Base-by-base conservation (phyloP, 371 early-diverging fungal species). In the Syncephalis plumigaleata region DNA sequence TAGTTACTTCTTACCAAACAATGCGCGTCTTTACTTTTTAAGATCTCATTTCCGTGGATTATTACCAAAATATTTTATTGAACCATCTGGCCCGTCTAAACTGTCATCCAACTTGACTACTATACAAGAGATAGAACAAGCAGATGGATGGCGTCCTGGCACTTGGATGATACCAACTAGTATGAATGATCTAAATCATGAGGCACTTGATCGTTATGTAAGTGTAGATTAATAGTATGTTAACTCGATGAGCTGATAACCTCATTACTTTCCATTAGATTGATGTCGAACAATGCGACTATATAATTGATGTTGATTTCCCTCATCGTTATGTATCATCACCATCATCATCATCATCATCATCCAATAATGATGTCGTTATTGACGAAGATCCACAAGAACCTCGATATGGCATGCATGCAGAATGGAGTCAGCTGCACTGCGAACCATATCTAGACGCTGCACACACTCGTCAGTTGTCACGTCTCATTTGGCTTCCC, bases 1-100 rank as follows among this genome's bases (percentile, higher is more conserved):
- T 7, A 89, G 90, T 51, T 94, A 79, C 64, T 85, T 88, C 54
- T 59, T 94, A 18, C 93, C 90, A 0, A 58, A 63, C 18, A 70
- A 69, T 38, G 65, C 69, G 13, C 64, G 71, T 5, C 49, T 86
- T 24, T 68, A 65, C 37, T 74, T 79, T 47, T 55, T 83, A 46
- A 65, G 68, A 58, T 68, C 71, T 26, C 56, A 66, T 7, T 83
- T 79, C 53, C 61, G 62, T 15, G 84, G 83, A 21, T 67, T 73
- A 42, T 56, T 87, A 16, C 87, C 87, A 0, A 72, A 78, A 24
- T 64, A 68, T 9, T 86, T 77, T 31, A 11, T 11, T 11, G 31
- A 31, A 31, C 11, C 31, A 11, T 7, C 31, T 31, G 4, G 7
- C 31, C 11, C 11, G 11, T 11, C 4, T 4, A 4, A 31, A 7